Conservation (phyloP, 139 green algal genomes). For the Dunaliella primolecta region DNA sequence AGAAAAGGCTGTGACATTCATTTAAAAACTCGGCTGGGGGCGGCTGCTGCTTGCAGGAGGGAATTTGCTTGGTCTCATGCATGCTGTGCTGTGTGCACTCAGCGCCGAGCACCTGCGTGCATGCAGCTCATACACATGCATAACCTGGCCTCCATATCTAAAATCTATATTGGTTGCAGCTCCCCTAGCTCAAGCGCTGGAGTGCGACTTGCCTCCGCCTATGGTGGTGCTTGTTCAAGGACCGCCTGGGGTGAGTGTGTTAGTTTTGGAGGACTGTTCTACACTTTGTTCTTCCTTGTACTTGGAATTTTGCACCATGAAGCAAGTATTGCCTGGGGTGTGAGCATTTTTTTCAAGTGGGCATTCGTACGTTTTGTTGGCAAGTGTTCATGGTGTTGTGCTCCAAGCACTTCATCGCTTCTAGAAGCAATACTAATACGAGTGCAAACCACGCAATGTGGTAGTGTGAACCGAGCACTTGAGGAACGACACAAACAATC, state of each 20-base stretch:
- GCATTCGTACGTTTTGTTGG: not conserved
- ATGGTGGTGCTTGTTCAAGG: conserved; percentile 95
- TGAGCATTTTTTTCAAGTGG: not conserved
- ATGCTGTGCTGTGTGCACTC: no score
- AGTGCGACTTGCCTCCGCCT: conserved; percentile 79
- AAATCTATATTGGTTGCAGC: no score
- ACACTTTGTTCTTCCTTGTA: no score
- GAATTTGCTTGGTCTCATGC: no score
- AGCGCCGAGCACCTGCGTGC: not conserved
- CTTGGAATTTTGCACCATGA: not conserved
- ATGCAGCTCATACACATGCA: not conserved
- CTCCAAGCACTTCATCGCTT: not conserved
- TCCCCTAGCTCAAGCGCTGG: conserved; percentile 61
- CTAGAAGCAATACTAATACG: conserved; percentile 1
- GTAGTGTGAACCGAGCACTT: no score
- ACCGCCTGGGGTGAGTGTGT: conserved; percentile 57
- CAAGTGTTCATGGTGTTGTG: not conserved
- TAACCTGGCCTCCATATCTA: no score
- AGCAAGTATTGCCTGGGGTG: not conserved
- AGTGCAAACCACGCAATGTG: no score
- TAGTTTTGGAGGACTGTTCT: not conserved
- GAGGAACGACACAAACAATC: not conserved
- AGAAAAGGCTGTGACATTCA: no score
- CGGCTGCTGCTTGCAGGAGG: no score
- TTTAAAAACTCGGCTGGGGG: no score